Conservation (phyloP, 768 basidiomycete genomes). For the Lactarius akahatsu region DNA sequence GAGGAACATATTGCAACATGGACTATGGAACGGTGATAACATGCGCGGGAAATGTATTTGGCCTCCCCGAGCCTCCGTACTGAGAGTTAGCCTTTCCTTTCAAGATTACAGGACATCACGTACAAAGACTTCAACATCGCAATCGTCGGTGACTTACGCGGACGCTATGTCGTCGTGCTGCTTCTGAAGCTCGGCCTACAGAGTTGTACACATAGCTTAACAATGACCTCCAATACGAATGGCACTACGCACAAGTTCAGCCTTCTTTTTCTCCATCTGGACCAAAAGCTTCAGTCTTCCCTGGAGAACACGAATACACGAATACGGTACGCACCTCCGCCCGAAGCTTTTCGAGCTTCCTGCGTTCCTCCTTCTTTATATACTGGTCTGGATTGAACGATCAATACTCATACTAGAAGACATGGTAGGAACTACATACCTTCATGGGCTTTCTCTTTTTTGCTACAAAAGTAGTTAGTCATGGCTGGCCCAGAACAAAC, state of each 20-base stretch:
- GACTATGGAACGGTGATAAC: not conserved
- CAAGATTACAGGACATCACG: not conserved
- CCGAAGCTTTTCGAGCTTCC: slow-evolving; percentile 58
- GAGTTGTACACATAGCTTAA: not conserved
- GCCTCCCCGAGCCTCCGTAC: not conserved
- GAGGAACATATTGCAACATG: not conserved
- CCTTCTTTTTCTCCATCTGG: slow-evolving; percentile 37
- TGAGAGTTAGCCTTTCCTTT: not conserved
- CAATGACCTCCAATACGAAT: not conserved
- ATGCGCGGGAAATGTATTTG: not conserved
- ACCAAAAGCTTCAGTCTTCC: not conserved
- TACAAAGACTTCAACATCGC: not conserved
- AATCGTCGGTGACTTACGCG: not conserved
- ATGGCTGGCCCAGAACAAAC: slow-evolving; percentile 23
- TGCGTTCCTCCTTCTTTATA: slow-evolving; percentile 55
- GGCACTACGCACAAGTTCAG: slow-evolving; percentile 35
- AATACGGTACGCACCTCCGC: slow-evolving; percentile 44
- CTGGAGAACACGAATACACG: not conserved
- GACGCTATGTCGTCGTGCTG: slow-evolving; percentile 31
- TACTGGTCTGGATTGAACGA: slow-evolving; percentile 54
- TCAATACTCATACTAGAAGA: slow-evolving; percentile 15
- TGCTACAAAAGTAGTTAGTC: slow-evolving; percentile 41
- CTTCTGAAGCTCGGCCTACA: slow-evolving; percentile 37
- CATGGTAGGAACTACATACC: slow-evolving; percentile 37
- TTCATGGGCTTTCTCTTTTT: slow-evolving; percentile 75